Conservation (phyloP, 179 eudicot genomes). For the Beta corolliflora region DNA sequence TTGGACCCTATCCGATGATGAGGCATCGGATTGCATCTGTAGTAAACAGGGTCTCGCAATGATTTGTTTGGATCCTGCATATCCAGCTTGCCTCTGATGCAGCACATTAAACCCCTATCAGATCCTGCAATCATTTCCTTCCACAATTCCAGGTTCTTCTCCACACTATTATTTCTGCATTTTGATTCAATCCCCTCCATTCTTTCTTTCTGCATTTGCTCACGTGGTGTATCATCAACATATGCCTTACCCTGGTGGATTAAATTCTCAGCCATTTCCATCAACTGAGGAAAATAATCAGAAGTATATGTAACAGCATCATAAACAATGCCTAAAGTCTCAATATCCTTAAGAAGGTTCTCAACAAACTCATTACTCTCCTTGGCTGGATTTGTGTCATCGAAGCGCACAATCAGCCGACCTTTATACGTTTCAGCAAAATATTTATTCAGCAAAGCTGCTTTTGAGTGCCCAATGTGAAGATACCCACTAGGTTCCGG, state of each 20-base stretch:
- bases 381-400: conserved; percentile 96
- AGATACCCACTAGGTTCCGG: conserved; percentile 99
- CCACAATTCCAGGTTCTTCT: conserved; percentile 78
- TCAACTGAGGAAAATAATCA: conserved; percentile 81
- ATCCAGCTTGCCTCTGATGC: conserved; percentile 91
- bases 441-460: conserved; percentile 83
- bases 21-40: conserved; percentile 85
- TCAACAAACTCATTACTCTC: conserved; percentile 97
- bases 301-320: conserved; percentile 80
- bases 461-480: conserved; percentile 96
- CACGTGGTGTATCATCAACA: conserved; percentile 96
- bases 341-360: conserved; percentile 80
- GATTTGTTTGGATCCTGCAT: conserved; percentile 98
- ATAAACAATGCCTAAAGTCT: conserved; percentile 77
- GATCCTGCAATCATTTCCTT: conserved; percentile 94
- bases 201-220: conserved; percentile 90
- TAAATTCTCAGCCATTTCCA: conserved; percentile 90
- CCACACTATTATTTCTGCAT: conserved; percentile 59
- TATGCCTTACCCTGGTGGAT: conserved; percentile 88
- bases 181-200: conserved; percentile 92
- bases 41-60: conserved; percentile 89
- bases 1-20: conserved; percentile 91
- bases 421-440: conserved; percentile 93
- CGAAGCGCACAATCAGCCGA: conserved; percentile 80
- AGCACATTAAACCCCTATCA: conserved; percentile 82